A percentile compares a stretch with the other conserved stretches of the same genome.
Evolutionary conservation across 257 asterid species (phyloP).

Genomic region (Cynanchum wilfordii): DNA sequence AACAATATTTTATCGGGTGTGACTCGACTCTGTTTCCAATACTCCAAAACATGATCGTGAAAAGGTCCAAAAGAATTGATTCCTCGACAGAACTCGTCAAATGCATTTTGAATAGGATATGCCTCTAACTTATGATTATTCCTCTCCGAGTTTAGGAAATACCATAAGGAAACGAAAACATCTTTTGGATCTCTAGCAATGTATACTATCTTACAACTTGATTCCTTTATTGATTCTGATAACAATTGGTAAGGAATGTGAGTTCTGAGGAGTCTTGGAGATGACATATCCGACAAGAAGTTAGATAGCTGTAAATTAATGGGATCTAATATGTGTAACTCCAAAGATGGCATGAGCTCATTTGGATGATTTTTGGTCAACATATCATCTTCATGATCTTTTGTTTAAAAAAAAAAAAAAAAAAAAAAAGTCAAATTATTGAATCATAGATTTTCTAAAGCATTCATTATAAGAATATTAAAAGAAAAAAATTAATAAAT

Average conservation of each 20-base stretch:
- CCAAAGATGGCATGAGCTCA: no score
- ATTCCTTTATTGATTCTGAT: conserved; percentile 22
- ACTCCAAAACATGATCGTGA: conserved; percentile 26
- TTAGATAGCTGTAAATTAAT: no score
- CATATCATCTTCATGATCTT: no score
- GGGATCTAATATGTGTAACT: no score
- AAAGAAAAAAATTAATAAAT: no score
- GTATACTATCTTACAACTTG: conserved; percentile 30
- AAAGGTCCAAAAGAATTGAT: conserved; percentile 24
- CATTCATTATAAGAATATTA: no score
- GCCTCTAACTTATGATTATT: not conserved
- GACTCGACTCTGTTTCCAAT: no score
- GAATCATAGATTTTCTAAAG: no score
- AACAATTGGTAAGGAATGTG: conserved; percentile 29
- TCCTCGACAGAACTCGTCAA: conserved; percentile 28
- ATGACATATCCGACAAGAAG: no score
- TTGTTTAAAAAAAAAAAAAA: no score
- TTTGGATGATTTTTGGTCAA: no score
- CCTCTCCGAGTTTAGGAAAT: conserved; percentile 21
- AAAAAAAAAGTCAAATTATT: no score
- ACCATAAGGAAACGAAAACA: conserved; percentile 34
- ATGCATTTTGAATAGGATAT: conserved; percentile 16
- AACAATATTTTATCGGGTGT: conserved; percentile 33
- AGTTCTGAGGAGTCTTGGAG: not conserved
- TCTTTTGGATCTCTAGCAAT: conserved; percentile 40